phyloP scores from a whole-genome alignment of 2,329 filamentous ascomycete species.

The Endothia cerciana region DNA sequence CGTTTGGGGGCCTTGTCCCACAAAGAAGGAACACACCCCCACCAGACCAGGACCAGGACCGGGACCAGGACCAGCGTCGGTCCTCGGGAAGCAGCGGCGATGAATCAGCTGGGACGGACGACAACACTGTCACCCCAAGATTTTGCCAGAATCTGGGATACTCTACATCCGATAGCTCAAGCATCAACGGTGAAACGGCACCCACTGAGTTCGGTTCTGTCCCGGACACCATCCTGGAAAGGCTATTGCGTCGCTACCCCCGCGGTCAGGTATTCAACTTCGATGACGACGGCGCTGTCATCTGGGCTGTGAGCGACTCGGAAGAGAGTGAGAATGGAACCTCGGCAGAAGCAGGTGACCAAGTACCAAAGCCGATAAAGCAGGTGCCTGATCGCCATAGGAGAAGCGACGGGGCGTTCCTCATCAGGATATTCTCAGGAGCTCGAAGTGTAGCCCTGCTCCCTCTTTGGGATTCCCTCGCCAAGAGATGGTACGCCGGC shows the following conservation, averaged over 20 bases:
- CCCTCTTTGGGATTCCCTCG: slow-evolving; percentile 50
- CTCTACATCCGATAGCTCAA: slow-evolving; percentile 41
- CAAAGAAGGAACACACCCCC: background rate
- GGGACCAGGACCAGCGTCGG: background rate
- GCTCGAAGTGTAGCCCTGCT: slow-evolving; percentile 52
- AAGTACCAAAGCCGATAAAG: background rate
- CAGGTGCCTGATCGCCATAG: background rate
- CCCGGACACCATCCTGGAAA: slow-evolving; percentile 44
- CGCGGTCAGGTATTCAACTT: slow-evolving; percentile 52
- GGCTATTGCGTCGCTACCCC: slow-evolving; percentile 49
- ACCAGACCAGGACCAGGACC: too few relatives aligned
- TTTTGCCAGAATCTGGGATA: slow-evolving; percentile 44
- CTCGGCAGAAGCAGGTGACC: background rate
- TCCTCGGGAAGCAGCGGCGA: slow-evolving; percentile 7
- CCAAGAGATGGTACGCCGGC: slow-evolving; percentile 29
- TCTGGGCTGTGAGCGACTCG: slow-evolving; percentile 15
- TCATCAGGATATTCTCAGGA: slow-evolving; percentile 40
- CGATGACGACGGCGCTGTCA: slow-evolving; percentile 31
- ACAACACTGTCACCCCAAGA: background rate
- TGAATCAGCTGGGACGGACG: slow-evolving; percentile 8
- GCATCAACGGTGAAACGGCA: slow-evolving; percentile 37
- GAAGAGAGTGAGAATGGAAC: background rate
- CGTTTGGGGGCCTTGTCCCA: slow-evolving; percentile 35
- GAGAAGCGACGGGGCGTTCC: slow-evolving; percentile 2
- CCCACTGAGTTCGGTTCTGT: slow-evolving; percentile 33